These are phyloP conservation scores for Steccherinum ochraceum DNA, from an alignment of 768 basidiomycete genomes.

Conservation along the genomic window DNA sequence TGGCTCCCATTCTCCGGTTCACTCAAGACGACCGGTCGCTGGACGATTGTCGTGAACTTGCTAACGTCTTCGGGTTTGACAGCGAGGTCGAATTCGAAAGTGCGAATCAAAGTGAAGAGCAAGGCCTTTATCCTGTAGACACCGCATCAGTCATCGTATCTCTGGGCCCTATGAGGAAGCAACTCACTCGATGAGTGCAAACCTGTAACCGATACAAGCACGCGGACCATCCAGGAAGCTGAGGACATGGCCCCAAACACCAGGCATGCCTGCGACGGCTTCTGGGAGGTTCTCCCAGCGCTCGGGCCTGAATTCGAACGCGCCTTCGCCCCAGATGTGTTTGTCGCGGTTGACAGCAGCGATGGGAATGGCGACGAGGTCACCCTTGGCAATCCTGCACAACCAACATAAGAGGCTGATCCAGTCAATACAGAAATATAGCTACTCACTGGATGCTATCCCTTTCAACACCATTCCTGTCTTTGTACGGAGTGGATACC, in stretches of 20 bases:
- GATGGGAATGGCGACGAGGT: slow-evolving; percentile 42
- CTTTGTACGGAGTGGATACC: slow-evolving; percentile 10
- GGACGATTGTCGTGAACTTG: slow-evolving; percentile 11
- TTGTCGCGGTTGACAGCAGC: slow-evolving; percentile 44
- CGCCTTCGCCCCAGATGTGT: slow-evolving; percentile 58
- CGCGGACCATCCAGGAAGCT: slow-evolving; percentile 61
- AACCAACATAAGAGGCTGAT: not conserved
- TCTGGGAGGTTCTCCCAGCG: slow-evolving; percentile 49
- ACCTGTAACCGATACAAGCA: slow-evolving; percentile 63
- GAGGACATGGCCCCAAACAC: slow-evolving; percentile 53
- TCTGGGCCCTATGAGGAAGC: not conserved
- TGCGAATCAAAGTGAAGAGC: slow-evolving; percentile 18
- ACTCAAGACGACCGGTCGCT: slow-evolving; percentile 13
- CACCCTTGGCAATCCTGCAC: slow-evolving; percentile 14
- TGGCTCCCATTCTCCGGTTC: slow-evolving; percentile 13
- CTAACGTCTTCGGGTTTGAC: slow-evolving; percentile 16
- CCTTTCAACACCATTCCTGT: slow-evolving; percentile 11
- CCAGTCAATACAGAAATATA: not conserved
- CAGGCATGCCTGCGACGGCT: slow-evolving; percentile 40
- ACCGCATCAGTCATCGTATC: not conserved
- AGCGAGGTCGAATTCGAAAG: slow-evolving; percentile 22
- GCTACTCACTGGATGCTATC: slow-evolving; percentile 10
- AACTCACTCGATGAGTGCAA: slow-evolving; percentile 53
- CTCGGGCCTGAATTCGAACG: slow-evolving; percentile 59
- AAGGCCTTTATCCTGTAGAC: slow-evolving; percentile 15